Conservation (phyloP, 257 asterid genomes). For the Gentiana dahurica region DNA sequence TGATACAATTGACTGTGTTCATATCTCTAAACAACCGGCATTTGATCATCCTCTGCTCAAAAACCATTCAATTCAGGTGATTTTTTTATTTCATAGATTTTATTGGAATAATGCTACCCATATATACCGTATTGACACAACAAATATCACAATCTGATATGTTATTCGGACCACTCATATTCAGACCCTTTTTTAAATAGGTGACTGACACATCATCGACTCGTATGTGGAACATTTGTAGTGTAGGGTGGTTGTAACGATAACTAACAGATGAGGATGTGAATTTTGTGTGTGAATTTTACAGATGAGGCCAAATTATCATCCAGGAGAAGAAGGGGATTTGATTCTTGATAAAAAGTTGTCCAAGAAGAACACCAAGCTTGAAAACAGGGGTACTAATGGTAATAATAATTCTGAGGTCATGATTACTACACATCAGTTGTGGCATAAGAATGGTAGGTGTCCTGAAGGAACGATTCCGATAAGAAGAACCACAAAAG, state of each 20-base stretch:
- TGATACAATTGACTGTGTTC: slow-evolving; percentile 77
- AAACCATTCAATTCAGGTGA: slow-evolving; percentile 73
- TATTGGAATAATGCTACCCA: background rate
- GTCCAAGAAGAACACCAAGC: slow-evolving; percentile 17
- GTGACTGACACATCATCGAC: too few relatives aligned
- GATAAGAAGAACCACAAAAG: slow-evolving; percentile 56
- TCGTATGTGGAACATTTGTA: too few relatives aligned
- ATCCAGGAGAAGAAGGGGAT: slow-evolving; percentile 39
- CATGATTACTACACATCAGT: slow-evolving; percentile 22
- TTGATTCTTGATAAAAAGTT: slow-evolving; percentile 15
- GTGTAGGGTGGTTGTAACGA: too few relatives aligned
- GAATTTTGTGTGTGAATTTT: slow-evolving; percentile 5
- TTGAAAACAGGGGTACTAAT: slow-evolving; percentile 9
- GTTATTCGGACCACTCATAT: background rate
- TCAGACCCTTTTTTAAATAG: too few relatives aligned
- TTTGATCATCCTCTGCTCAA: slow-evolving; percentile 66
- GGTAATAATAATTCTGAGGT: slow-evolving; percentile 16
- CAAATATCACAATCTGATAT: too few relatives aligned
- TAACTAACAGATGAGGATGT: too few relatives aligned
- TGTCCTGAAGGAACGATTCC: slow-evolving; percentile 79
- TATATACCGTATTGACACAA: too few relatives aligned
- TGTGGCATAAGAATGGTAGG: slow-evolving; percentile 70
- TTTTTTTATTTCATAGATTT: background rate
- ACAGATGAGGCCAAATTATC: slow-evolving; percentile 72
- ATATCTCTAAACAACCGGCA: slow-evolving; percentile 63